Evolutionary conservation across 2,329 filamentous ascomycete species (phyloP), one percentile per base, ranked within the genome.

Genomic region (Madurella fahalii): DNA sequence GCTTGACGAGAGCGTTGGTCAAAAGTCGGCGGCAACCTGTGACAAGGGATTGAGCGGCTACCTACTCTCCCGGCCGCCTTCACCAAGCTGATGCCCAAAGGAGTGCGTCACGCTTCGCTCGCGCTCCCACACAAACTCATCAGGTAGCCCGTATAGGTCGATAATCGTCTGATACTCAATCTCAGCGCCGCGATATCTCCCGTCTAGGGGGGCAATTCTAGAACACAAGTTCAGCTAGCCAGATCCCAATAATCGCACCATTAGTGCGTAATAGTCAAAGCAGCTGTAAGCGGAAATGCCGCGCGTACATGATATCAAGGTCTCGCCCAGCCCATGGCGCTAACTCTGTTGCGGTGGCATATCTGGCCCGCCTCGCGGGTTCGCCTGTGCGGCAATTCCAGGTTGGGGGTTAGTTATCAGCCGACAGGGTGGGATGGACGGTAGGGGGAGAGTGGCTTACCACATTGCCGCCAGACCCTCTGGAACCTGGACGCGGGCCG

Each of bases 81-180:
- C 46, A 7, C 40, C 45, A 9, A 44, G 13, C 11, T 45, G 51
- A 13, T 18, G 45, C 4, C 51, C 51, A 11, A 48, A 31, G 2
- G 45, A 49, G 51, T 53, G 51, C 15, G 45, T 53, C 16, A 53
- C 51, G 5, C 45, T 30, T 5, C 31, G 45, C 15, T 53, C 51
- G 9, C 51, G 45, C 45, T 53, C 51, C 17, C 30, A 37, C n/a
- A 53, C 40, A 49, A 53, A 53, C 17, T 53, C 30, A 13, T 37
- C 40, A 4, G 51, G 51, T 11, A 53, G 42, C 17, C 37, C 11
- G 40, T 44, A 53, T n/a, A 43, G 13, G 9, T 48, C 15, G 18
- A 45, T 16, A 20, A 53, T 15, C 2, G 30, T 20, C 13, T 47
- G 42, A 16, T 52, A 52, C 34, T 49, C 51, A 11, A n/a, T 4